Evolutionary conservation across 345 rosid species (phyloP), one percentile per base, ranked within the genome.

Genomic region (Eucalyptus curtisii): DNA sequence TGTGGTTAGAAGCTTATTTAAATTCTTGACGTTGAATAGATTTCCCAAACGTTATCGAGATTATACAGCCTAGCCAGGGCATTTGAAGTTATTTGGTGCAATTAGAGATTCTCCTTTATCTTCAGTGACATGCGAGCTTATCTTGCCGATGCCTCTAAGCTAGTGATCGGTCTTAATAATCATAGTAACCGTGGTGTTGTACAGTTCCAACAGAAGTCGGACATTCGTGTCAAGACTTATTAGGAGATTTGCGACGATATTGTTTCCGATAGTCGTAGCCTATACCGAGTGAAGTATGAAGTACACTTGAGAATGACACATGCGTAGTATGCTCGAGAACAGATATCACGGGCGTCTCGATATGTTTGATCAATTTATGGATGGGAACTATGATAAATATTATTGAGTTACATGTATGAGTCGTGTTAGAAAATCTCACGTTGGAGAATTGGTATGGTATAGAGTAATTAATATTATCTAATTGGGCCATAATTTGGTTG

Each of bases 401-500:
- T 52, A 10, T 52, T 52, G 57, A 52, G 0, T 0, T 20, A 52
- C 0, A 8, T 7, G 0, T 52, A 52, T 52, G 24, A 52, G 57
- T 20, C 3, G 57, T 52, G 25, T 52, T 52, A 52, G 1, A 0
- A 52, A 52, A 52, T 8, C 57, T 8, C 57, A 52, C 1, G 19
- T 3, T 0, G 0, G 0, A 20, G 25, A 52, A 52, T 52, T 52
- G 0, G 0, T 52, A 20, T 52, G 25, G 2, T 7, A 5, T 52
- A 1, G 1, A 52, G 1, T 20, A 52, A 52, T 52, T 52, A 52
- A 52, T 52, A 52, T 19, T 52, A 52, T 2, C 57, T 52, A 52
- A 25, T 52, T 7, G 0, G 2, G 57, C 5, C 57, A 52, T 20
- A 20, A 52, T 7, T 52, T 52, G 8, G 20, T 52, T 20, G 10